Percentiles rank a stretch among this genome's conserved stretches.
These are phyloP conservation scores for Penicillium sp. DNA, from an alignment of 2,329 filamentous ascomycete genomes.

Conservation along the genomic window DNA sequence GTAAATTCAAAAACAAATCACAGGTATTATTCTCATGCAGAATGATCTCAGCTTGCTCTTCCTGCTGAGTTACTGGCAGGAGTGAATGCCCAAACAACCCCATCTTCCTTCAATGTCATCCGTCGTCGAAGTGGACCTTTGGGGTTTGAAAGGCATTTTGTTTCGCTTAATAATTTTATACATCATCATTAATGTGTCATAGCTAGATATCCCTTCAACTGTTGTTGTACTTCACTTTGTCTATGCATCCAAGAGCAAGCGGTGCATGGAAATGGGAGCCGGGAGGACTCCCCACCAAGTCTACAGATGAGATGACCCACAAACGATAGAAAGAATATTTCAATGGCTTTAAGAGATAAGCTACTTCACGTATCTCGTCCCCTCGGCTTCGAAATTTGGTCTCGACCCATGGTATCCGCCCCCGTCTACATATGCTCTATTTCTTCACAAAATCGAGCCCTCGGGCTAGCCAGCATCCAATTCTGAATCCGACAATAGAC, in stretches of 20 bases:
- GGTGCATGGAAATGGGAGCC: no score
- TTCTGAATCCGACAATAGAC: slow-evolving; percentile 25
- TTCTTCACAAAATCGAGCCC: slow-evolving; percentile 16
- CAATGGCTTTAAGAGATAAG: no score
- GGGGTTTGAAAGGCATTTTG: background rate
- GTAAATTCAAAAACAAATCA: background rate
- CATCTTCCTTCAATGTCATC: background rate
- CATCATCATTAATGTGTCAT: background rate
- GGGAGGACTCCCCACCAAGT: no score
- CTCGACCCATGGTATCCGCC: background rate
- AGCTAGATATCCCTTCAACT: no score
- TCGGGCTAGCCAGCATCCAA: slow-evolving; percentile 46
- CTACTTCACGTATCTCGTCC: no score
- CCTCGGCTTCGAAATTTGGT: background rate
- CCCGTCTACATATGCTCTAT: background rate
- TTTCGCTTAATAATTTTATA: background rate
- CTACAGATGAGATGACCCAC: no score
- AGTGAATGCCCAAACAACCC: background rate
- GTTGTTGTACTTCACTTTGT: no score
- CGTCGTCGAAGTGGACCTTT: background rate
- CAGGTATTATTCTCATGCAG: background rate
- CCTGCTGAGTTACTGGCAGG: background rate
- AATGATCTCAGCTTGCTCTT: background rate
- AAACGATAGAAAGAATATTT: no score
- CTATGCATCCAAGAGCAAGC: no score